Percentiles rank a stretch among this genome's conserved stretches.
phyloP scores from a whole-genome alignment of 805 yeast genomes.

The Scheffersomyces ergatensis region DNA sequence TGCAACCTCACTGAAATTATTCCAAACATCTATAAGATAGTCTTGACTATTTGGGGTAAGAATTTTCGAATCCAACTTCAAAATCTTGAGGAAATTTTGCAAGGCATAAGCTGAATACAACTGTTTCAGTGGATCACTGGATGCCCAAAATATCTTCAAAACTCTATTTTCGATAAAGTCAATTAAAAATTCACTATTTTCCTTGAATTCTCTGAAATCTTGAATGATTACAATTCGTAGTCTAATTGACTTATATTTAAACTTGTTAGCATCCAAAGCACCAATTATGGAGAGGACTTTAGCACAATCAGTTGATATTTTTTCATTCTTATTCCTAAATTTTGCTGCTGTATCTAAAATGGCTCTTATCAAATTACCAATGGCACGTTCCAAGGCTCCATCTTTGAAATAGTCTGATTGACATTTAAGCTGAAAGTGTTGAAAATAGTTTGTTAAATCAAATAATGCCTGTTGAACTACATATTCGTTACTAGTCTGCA shows the following conservation, averaged over 20 bases:
- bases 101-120: constrained; percentile 81
- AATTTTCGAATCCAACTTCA: constrained; percentile 42
- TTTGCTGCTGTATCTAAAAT: constrained; percentile 56
- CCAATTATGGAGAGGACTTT: constrained; percentile 76
- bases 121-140: constrained; percentile 83
- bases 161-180: constrained; percentile 65
- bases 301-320: constrained; percentile 60
- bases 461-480: constrained; percentile 70
- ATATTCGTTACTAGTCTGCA: constrained; percentile 61
- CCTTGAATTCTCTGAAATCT: constrained; percentile 61
- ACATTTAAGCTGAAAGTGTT: constrained; percentile 48
- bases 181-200: constrained; percentile 62
- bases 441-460: constrained; percentile 56
- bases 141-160: constrained; percentile 86
- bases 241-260: constrained; percentile 42
- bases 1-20: constrained; percentile 59
- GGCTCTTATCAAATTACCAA: constrained; percentile 50
- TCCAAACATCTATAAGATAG: constrained; percentile 46
- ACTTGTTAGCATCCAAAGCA: constrained; percentile 62
- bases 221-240: constrained; percentile 50
- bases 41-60: constrained; percentile 16
- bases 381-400: constrained; percentile 14
- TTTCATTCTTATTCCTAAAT: constrained; percentile 46
- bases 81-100: constrained; percentile 75
- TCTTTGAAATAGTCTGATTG: constrained; percentile 44